Base-by-base conservation (phyloP, 129 eudicot genomes). In the Calendula officinalis region DNA sequence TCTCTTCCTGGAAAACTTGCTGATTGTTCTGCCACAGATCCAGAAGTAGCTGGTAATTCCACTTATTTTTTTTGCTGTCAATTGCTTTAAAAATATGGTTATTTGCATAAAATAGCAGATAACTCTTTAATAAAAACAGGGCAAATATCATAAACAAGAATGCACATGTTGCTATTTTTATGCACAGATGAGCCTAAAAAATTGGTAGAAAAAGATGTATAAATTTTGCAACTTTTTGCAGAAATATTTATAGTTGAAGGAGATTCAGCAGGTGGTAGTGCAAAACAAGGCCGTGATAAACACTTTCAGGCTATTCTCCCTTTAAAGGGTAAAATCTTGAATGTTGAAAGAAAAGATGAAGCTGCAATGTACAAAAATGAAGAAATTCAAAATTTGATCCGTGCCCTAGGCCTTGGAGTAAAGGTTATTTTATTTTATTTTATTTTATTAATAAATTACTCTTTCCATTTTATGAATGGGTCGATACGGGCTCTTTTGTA, bases 191-290 rank as follows among this genome's bases (percentile, higher is more conserved):
- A n/a, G n/a, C n/a, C n/a, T 47, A 47, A 47, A 47, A 55, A 55
- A 8, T 30, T 10, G 11, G 30, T 22, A 58, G 6, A 1, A 16
- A 38, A 35, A n/a, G 63, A 38, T 62, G 6, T 17, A 32, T 62
- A 10, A 52, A 6, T 7, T 5, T 37, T 55, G 7, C 17, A 35
- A 44, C 42, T 8, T 45, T 68, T 58, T 70, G 70, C 91, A 92
- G 99, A 92, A 70, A 92, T 92, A 74, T 92, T 92, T 71, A 85
- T 92, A 22, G 99, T 92, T 54, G 99, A 92, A 82, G 99, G 99
- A 72, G 99, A 92, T 74, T 92, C 99, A 79, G 99, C 99, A 6
- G 99, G 99, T 77, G 99, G 99, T 68, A 92, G 99, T 81, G 90
- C 99, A 59, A 92, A 92, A 74, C 99, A 92, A 82, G 99, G 96